phyloP scores from a whole-genome alignment of 495 filamentous ascomycete species.

The Podospora didyma region DNA sequence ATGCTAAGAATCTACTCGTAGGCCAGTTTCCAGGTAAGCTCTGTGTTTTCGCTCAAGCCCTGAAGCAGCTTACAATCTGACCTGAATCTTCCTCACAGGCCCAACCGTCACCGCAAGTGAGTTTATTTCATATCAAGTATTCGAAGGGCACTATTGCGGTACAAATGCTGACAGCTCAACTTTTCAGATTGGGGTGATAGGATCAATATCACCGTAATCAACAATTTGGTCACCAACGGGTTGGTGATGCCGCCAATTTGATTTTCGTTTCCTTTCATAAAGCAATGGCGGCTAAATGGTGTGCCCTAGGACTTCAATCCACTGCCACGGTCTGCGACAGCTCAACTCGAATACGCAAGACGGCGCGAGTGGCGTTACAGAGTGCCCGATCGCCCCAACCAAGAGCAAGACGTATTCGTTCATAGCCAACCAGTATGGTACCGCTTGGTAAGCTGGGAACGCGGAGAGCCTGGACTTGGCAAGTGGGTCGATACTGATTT shows the following conservation, averaged over 20 bases:
- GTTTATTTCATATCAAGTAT: neutral
- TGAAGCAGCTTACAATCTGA: neutral
- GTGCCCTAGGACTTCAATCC: conserved; percentile 34
- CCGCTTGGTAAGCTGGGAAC: conserved; percentile 24
- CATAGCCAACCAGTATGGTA: conserved; percentile 46
- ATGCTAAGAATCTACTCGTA: neutral
- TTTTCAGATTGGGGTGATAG: conserved; percentile 53
- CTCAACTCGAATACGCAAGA: conserved; percentile 31
- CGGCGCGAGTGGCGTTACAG: conserved; percentile 45
- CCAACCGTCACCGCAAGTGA: conserved; percentile 48
- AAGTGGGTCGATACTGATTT: neutral
- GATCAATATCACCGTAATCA: conserved; percentile 52
- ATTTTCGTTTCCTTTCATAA: neutral
- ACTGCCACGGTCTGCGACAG: conserved; percentile 53
- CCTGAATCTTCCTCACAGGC: conserved; percentile 23
- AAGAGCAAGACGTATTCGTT: conserved; percentile 43
- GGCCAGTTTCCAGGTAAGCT: conserved; percentile 27
- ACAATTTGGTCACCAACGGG: conserved; percentile 43
- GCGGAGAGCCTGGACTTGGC: too few species aligned
- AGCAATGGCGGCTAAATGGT: neutral
- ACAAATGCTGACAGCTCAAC: conserved; percentile 7
- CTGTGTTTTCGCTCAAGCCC: neutral
- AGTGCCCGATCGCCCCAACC: conserved; percentile 48
- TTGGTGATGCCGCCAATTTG: neutral
- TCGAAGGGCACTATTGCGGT: too few species aligned